Evolutionary conservation across 345 rosid species (phyloP), one percentile per base, ranked within the genome.

Genomic region (Citrus mangshanensis): DNA sequence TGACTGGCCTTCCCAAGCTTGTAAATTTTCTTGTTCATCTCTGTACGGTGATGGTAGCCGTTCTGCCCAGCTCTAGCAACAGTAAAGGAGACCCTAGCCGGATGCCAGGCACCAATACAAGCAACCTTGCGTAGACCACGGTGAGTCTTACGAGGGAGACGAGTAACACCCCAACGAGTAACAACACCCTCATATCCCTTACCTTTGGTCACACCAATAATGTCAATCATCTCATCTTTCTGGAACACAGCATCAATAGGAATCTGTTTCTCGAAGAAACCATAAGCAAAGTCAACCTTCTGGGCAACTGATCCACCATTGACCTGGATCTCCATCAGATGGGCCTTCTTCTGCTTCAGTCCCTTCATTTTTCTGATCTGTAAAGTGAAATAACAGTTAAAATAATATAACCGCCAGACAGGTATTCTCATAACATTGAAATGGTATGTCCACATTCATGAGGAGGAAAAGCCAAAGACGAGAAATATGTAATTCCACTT

Each of bases 41-140:
- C 97, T 5, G 96, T 95, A 16, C 97, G 94, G 80, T 93, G 98
- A 72, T 93, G 98, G 73, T 93, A 95, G 2, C 98, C 98, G 55
- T 95, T 95, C 81, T 95, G 97, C 4, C 99, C 98, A 37, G 98
- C 99, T 82, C 99, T 92, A 49, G 98, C 99, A 70, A 95, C 98
- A 3, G 99, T 95, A 72, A 84, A 95, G 1, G 98, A 95, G 40
- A 93, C 97, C 87, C 99, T 92, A 67, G 98, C 98, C 13, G 99
- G 99, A 89, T 95, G 99, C 99, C 99, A 95, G 55, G 99, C 96
- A 55, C 99, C 98, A 34, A 95, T 93, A 87, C 99, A 93, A 37
- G 98, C 99, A 1, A 93, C 98, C 87, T 93, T 93, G 9, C 98
- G 93, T 14, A 93, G 96, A n/a, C 99, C 98, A 78, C 95, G 91